phyloP scores from a whole-genome alignment of 2,329 filamentous ascomycete species.

The Teratosphaeria nubilosa region DNA sequence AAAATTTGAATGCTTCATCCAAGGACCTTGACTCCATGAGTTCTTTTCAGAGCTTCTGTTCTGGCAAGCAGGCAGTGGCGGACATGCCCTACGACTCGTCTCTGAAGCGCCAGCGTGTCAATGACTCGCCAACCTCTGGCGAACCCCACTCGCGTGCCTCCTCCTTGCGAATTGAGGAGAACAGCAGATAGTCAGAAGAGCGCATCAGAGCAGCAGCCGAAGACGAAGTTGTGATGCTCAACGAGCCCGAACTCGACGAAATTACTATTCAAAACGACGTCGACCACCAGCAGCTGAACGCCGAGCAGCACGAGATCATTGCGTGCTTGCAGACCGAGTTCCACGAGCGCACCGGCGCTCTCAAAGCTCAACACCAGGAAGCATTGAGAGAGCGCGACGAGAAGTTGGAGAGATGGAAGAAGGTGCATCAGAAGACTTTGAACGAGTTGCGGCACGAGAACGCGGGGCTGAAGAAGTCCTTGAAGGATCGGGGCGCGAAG shows the following conservation, averaged over 20 bases:
- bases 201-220: background rate
- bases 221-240: background rate
- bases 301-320: background rate
- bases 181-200: background rate
- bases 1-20: too few species aligned
- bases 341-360: background rate
- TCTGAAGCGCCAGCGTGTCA: too few species aligned
- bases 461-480: background rate
- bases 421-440: background rate
- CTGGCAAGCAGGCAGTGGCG: too few species aligned
- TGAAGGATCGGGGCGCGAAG: background rate
- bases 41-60: too few species aligned
- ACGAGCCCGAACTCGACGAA: background rate
- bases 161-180: background rate
- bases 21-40: too few species aligned
- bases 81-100: too few species aligned
- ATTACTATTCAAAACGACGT: too few species aligned
- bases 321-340: background rate
- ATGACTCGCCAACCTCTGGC: too few species aligned
- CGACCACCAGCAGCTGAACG: background rate
- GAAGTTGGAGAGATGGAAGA: background rate
- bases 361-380: background rate
- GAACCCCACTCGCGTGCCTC: background rate
- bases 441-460: background rate
- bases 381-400: background rate